phyloP scores from a whole-genome alignment of 148 eudicot species.

The Pharnaceum exiguum region DNA sequence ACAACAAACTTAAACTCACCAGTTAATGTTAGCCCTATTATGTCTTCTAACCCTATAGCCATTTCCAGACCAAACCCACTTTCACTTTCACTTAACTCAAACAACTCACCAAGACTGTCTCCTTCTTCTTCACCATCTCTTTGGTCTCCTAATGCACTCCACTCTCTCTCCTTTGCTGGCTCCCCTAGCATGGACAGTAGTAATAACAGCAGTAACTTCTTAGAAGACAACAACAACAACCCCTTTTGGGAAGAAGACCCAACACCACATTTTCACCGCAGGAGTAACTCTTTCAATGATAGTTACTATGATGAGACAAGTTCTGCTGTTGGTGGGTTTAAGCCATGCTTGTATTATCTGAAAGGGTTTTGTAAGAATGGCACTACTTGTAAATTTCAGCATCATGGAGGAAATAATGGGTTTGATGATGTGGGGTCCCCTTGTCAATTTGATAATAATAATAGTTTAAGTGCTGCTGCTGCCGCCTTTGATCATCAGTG shows the following conservation, averaged over 20 bases:
- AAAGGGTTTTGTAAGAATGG: constrained; percentile 82
- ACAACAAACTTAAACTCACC: constrained; percentile 36
- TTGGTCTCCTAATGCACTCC: constrained; percentile 45
- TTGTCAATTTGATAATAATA: too few species aligned
- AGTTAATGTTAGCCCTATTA: constrained; percentile 11
- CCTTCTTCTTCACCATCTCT: constrained; percentile 50
- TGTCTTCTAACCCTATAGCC: constrained; percentile 34
- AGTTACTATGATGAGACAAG: constrained; percentile 45
- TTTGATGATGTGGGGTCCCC: constrained; percentile 18
- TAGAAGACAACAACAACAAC: too few species aligned
- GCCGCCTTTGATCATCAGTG: constrained; percentile 51
- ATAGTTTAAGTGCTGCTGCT: too few species aligned
- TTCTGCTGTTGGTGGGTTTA: constrained; percentile 53
- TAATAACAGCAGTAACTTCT: background rate
- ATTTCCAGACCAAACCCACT: constrained; percentile 50
- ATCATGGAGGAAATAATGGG: constrained; percentile 32
- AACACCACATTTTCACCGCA: constrained; percentile 36
- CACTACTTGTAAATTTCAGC: constrained; percentile 51
- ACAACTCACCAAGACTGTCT: constrained; percentile 35
- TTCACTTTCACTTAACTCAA: constrained; percentile 35
- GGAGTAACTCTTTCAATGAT: constrained; percentile 74
- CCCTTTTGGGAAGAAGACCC: too few species aligned
- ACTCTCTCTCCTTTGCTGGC: constrained; percentile 43
- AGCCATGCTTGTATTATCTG: constrained; percentile 65
- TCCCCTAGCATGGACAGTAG: background rate